Evolutionary conservation across 2,329 filamentous ascomycete species (phyloP), one percentile per base, ranked within the genome.

Genomic region (Xylaria digitata): DNA sequence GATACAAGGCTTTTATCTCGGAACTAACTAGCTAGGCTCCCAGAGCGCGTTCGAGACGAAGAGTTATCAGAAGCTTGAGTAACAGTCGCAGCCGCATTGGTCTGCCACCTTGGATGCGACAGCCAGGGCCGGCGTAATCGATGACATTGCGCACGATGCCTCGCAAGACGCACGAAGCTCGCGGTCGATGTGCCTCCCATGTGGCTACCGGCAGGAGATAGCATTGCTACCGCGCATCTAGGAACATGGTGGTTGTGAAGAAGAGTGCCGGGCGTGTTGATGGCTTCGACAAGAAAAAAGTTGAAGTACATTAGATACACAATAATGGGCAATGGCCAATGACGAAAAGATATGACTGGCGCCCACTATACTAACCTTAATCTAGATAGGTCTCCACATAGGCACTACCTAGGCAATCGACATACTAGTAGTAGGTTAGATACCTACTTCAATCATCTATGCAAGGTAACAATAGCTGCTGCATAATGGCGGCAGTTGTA

Each of bases 81-180:
- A 42, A 6, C 55, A 43, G 74, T 70, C n/a, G 78, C 75, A 45
- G 78, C 73, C 9, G 69, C 64, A 42, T 62, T 75, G 45, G 70
- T 70, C 71, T 84, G 80, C 79, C 82, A 85, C 79, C 84, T 82
- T 66, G 77, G 72, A 73, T 80, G 79, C 66, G 69, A 58, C 62
- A 70, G 71, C 71, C 69, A 74, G 75, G 75, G 76, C 79, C 68
- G 73, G 72, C 67, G 80, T 64, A 75, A 76, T 69, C 65, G 80
- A 68, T 75, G 77, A 67, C 68, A 72, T 70, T 80, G 80, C 60
- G 82, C 80, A 60, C 81, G 81, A 72, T 83, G 82, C 73, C 77
- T 86, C 77, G 81, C 85, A 67, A 87, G 79, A 69, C 82, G 84
- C 71, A 85, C 78, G 77, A 87, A 85, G 78, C 80, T 80, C 70